Conservation (phyloP, 73 alveolate genomes). For the Loxodes magnus region DNA sequence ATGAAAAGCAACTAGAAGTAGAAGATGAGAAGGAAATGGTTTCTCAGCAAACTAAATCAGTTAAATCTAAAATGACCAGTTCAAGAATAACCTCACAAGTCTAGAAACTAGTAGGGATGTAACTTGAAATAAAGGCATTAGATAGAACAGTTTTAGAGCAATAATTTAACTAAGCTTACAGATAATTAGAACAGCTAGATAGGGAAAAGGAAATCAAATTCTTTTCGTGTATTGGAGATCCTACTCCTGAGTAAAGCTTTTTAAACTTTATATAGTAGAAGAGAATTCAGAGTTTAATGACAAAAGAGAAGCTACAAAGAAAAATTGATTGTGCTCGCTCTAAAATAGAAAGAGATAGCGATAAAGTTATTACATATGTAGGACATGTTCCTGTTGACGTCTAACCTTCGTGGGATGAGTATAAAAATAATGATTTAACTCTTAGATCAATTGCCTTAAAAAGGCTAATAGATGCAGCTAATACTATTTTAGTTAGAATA, state of each 20-base stretch:
- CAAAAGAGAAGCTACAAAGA: slow-evolving; percentile 34
- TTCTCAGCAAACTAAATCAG: neutral
- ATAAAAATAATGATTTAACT: slow-evolving; percentile 78
- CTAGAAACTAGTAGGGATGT: slow-evolving; percentile 31
- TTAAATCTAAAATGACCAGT: slow-evolving; percentile 2
- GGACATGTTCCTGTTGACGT: slow-evolving; percentile 39
- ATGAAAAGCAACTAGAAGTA: slow-evolving; percentile 14
- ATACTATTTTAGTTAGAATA: slow-evolving; percentile 50
- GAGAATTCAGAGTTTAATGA: slow-evolving; percentile 33
- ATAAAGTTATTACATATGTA: slow-evolving; percentile 58
- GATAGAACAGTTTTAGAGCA: slow-evolving; percentile 56
- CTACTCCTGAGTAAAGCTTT: slow-evolving; percentile 45
- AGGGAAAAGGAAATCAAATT: slow-evolving; percentile 85
- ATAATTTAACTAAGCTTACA: slow-evolving; percentile 59
- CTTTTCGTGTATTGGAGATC: slow-evolving; percentile 81
- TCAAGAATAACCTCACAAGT: slow-evolving; percentile 4
- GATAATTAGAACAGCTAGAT: slow-evolving; percentile 68
- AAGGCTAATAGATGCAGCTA: slow-evolving; percentile 54
- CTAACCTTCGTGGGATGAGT: slow-evolving; percentile 73
- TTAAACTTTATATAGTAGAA: slow-evolving; percentile 22
- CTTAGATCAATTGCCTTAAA: slow-evolving; percentile 59
- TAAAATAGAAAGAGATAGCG: slow-evolving; percentile 55
- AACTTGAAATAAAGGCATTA: slow-evolving; percentile 22
- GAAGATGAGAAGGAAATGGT: slow-evolving; percentile 18
- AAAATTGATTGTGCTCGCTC: slow-evolving; percentile 57